Percentiles rank a stretch among this genome's conserved stretches.
These are phyloP conservation scores for Poterioochromonas sp. DNA, from an alignment of 352 stramenopile genomes.

Conservation along the genomic window DNA sequence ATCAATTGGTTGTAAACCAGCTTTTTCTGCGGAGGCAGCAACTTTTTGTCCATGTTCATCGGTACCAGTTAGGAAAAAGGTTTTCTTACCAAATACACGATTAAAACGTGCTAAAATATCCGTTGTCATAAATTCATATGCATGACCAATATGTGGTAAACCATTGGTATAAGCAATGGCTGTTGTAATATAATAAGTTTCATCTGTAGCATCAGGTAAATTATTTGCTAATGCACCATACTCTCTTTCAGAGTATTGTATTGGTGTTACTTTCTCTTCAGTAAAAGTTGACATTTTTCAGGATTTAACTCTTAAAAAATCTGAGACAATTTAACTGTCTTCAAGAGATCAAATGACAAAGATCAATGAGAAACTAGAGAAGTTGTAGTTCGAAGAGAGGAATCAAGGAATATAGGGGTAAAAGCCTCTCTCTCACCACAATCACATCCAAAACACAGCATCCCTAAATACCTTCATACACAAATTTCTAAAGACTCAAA, in stretches of 20 bases:
- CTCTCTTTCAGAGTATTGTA: neutral
- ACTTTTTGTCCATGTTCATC: slow-evolving; percentile 99
- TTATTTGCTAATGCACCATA: slow-evolving; percentile 27
- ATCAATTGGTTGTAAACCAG: slow-evolving; percentile 78
- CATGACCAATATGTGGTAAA: slow-evolving; percentile 94
- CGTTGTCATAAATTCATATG: slow-evolving; percentile 80
- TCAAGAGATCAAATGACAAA: no score
- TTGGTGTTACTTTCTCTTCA: no score
- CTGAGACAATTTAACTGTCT: no score
- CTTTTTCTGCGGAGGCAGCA: slow-evolving; percentile 82
- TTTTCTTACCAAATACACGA: slow-evolving; percentile 70
- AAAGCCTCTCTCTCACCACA: no score
- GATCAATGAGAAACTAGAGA: no score
- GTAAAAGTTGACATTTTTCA: no score
- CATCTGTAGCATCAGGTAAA: neutral
- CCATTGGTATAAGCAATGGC: slow-evolving; percentile 98
- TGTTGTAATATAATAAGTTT: slow-evolving; percentile 91
- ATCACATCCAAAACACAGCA: no score
- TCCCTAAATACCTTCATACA: no score
- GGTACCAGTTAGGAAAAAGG: slow-evolving; percentile 73
- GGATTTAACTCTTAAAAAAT: no score
- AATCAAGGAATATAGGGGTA: no score
- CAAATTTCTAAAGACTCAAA: no score
- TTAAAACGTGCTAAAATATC: slow-evolving; percentile 94
- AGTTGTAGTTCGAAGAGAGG: no score